Percentiles rank a stretch among this genome's conserved stretches.
Evolutionary conservation across 352 stramenopile species (phyloP).

Genomic region (Pilasporangium apinafurcum): DNA sequence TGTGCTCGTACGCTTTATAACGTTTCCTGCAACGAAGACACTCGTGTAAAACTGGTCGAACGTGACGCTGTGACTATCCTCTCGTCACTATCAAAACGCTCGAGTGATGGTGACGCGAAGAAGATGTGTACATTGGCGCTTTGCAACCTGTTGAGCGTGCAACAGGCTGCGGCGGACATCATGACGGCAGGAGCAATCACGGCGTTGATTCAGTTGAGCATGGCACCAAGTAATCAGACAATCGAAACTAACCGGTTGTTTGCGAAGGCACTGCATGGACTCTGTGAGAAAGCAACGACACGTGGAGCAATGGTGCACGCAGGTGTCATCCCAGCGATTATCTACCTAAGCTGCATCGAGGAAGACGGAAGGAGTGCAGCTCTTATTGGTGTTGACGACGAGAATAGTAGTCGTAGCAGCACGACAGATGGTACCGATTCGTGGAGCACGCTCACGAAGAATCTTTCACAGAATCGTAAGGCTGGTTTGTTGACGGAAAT

Average conservation of each 20-base stretch:
- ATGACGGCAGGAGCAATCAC: slow-evolving; percentile 57
- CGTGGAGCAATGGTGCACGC: slow-evolving; percentile 36
- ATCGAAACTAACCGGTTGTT: slow-evolving; percentile 53
- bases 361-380: background rate
- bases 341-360: slow-evolving; percentile 35
- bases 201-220: slow-evolving; percentile 56
- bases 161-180: slow-evolving; percentile 65
- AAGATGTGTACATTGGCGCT: slow-evolving; percentile 76
- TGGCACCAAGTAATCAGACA: slow-evolving; percentile 30
- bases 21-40: slow-evolving; percentile 62
- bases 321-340: slow-evolving; percentile 49
- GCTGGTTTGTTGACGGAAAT: slow-evolving; percentile 31
- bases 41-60: slow-evolving; percentile 59
- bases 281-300: slow-evolving; percentile 51
- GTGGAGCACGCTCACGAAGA: too few relatives aligned
- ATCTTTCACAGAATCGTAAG: slow-evolving; percentile 1
- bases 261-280: slow-evolving; percentile 53
- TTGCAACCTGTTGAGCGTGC: slow-evolving; percentile 72
- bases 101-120: slow-evolving; percentile 32
- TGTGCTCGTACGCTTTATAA: slow-evolving; percentile 68
- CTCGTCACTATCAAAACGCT: slow-evolving; percentile 32
- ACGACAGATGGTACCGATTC: background rate
- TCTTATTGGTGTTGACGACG: too few relatives aligned
- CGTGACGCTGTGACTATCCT: slow-evolving; percentile 51
- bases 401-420: background rate